A percentile compares a stretch with the other conserved stretches of the same genome.
These are phyloP conservation scores for Amylocarpus encephaloides DNA, from an alignment of 2,329 filamentous ascomycete species.

Conservation along the genomic window DNA sequence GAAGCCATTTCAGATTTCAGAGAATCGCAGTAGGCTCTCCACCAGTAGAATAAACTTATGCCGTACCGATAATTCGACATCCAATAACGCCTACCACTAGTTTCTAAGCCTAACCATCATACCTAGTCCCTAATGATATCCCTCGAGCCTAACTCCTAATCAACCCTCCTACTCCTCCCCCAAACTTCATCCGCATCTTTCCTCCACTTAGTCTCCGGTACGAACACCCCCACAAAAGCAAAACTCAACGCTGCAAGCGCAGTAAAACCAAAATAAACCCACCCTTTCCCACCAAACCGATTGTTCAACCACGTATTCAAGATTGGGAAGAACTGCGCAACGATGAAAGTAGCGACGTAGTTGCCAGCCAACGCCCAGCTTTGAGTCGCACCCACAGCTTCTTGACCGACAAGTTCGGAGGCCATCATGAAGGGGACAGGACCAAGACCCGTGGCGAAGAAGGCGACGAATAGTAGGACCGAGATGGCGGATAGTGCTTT, in stretches of 20 bases:
- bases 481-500: slow-evolving; percentile 74
- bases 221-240: slow-evolving; percentile 63
- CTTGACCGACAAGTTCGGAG: slow-evolving; percentile 81
- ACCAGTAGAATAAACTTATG: too few relatives aligned
- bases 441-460: slow-evolving; percentile 84
- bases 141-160: slow-evolving; percentile 7
- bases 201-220: slow-evolving; percentile 88
- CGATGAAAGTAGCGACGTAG: slow-evolving; percentile 84
- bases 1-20: too few relatives aligned
- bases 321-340: slow-evolving; percentile 92
- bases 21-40: too few relatives aligned
- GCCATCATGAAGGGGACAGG: slow-evolving; percentile 93
- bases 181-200: slow-evolving; percentile 84
- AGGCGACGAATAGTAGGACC: slow-evolving; percentile 78
- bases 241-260: slow-evolving; percentile 63
- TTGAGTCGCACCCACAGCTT: slow-evolving; percentile 87
- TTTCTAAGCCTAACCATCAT: too few relatives aligned
- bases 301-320: slow-evolving; percentile 67
- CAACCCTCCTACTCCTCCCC: slow-evolving; percentile 52
- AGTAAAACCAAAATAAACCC: slow-evolving; percentile 90
- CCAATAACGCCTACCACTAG: too few relatives aligned
- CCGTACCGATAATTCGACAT: too few relatives aligned
- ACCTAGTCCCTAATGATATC: too few relatives aligned
- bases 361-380: slow-evolving; percentile 82
- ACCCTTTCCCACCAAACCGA: slow-evolving; percentile 61